Conservation (phyloP, 176 grass and related monocot species). For the Carex littledalei region DNA sequence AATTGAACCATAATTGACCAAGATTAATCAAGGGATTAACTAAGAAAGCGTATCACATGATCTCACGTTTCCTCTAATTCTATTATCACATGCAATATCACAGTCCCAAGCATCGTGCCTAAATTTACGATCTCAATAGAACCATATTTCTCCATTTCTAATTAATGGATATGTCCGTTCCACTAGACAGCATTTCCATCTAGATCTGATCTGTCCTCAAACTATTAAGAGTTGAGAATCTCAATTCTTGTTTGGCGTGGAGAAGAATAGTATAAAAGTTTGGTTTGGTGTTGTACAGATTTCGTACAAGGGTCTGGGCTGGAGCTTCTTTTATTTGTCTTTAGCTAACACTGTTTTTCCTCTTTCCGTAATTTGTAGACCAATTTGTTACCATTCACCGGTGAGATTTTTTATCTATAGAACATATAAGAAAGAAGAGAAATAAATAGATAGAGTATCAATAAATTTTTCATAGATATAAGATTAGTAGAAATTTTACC, state of each 20-base stretch:
- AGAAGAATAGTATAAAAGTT: neutral
- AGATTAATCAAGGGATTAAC: slow-evolving; percentile 18
- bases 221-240: neutral
- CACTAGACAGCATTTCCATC: neutral
- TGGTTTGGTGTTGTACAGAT: neutral
- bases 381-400: neutral
- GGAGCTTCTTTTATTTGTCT: slow-evolving; percentile 5
- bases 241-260: neutral
- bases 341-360: neutral
- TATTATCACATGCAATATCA: slow-evolving; percentile 11
- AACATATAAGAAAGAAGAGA: no score
- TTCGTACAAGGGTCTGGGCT: neutral
- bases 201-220: neutral
- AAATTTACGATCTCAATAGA: neutral
- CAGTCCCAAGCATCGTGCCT: slow-evolving; percentile 21
- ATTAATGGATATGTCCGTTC: neutral
- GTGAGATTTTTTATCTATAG: no score
- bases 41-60: slow-evolving; percentile 22
- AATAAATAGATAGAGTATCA: no score
- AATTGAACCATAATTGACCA: slow-evolving; percentile 14
- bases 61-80: slow-evolving; percentile 24
- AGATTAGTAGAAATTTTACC: no score
- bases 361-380: neutral
- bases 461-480: no score
- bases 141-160: slow-evolving; percentile 2